Evolutionary conservation across 345 rosid genomes (phyloP), one percentile per base, ranked within the genome.

Genomic region (Atalantia buxifolia): DNA sequence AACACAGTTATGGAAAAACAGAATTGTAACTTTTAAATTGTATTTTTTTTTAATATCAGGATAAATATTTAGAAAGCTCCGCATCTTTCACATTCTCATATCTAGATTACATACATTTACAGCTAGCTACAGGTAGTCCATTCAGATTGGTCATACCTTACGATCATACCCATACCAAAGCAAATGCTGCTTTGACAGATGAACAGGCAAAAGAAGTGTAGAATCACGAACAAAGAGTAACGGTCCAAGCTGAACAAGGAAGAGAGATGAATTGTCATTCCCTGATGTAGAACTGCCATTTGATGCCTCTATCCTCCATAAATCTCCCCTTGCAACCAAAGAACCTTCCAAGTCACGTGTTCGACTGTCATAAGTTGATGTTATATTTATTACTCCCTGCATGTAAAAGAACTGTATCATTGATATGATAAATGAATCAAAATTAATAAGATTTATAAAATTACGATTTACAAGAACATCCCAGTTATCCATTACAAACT

Each of bases 91-190:
- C 5, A 45, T 6, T 61, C 5, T 56, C 45, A 77, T 6, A 12
- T 24, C n/a, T 36, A 45, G 62, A 16, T 2, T 14, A 31, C 69
- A 59, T 50, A 71, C 42, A 21, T 30, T 74, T 35, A 59, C 25
- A 55, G 30, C 16, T 55, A 31, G 36, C 25, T 35, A 63, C 66
- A 61, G 61, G 5, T 14, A 53, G 28, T 24, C 12, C 59, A 30
- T 57, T 18, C 9, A 27, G 59, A 69, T 71, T 69, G 62, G 59
- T n/a, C 86, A 72, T 90, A 93, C 99, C 98, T 93, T 93, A 81
- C 96, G 83, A 78, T 95, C 98, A 86, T 93, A 95, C 12, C 98
- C 98, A 83, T 95, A 95, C 99, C 99, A 95, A 81, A 95, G 94
- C 90, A 95, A 85, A 88, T 93, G 98, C 76, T 93, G 97, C 87